Conservation (phyloP, 129 eudicot genomes). For the Centrapalus pauciflorus region DNA sequence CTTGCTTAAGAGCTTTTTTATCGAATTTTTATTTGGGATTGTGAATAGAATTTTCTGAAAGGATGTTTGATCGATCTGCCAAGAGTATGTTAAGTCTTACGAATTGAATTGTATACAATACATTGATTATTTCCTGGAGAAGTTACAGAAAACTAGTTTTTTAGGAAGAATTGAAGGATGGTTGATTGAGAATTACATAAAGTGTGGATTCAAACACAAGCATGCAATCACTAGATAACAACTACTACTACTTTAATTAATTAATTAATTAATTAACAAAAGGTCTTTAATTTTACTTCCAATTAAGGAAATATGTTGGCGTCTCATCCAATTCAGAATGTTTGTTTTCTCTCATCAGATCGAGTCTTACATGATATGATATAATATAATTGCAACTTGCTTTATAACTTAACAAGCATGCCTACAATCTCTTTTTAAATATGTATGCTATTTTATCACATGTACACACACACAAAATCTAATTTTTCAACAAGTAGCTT, state of each 20-base stretch:
- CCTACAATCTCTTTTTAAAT: neutral
- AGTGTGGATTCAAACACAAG: constrained; percentile 1
- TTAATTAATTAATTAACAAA: neutral
- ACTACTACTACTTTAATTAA: neutral
- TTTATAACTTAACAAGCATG: constrained; percentile 1
- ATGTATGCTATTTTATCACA: neutral
- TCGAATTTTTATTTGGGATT: too few relatives aligned
- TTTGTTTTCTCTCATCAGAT: constrained; percentile 6
- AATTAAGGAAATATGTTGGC: neutral
- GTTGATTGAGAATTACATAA: neutral
- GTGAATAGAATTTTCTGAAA: too few relatives aligned
- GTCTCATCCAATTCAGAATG: constrained; percentile 1
- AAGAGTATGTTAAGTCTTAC: too few relatives aligned
- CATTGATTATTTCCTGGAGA: neutral
- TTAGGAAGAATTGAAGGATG: neutral
- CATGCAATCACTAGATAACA: too few relatives aligned
- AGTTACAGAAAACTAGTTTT: neutral
- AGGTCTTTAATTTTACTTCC: neutral
- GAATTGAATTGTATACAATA: too few relatives aligned
- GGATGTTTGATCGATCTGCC: too few relatives aligned
- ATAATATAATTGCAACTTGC: neutral
- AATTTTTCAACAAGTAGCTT: too few relatives aligned
- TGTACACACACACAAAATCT: constrained; percentile 9
- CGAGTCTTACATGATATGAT: too few relatives aligned
- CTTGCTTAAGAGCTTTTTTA: too few relatives aligned